Base-by-base conservation (phyloP, 2,329 filamentous ascomycete species). In the Exophiala sp. region DNA sequence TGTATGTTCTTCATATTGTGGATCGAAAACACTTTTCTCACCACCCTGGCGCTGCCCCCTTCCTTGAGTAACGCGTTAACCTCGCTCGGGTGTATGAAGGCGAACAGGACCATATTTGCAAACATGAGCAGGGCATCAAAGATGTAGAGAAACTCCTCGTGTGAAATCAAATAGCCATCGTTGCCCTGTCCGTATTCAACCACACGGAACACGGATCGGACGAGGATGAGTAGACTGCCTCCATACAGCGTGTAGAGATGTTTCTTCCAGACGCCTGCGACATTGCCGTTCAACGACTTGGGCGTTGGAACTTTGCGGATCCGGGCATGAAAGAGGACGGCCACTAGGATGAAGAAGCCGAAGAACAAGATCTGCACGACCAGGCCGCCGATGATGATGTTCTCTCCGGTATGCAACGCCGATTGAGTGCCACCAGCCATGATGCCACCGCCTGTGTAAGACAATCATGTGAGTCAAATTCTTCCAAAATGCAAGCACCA, bases 351-450 rank as follows among this genome's bases (percentile, higher is more conserved):
- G 61, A 85, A 84, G 33, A 75, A 65, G 5, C 65, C 50, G 14
- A 81, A 71, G 29, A 84, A 76, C 11, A 74, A 68, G 21, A 84
- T 66, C 62, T 85, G 83, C 9, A 85, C 58, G 12, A 63, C 66
- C 24, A 71, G 65, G 5, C 69, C 69, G 9, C 56, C 68, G 62
- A 69, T 66, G 44, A 65, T 81, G 53, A 79, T 74, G 60, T 79
- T 70, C 3, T 75, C 75, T 1, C 65, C 57, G 55, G 66, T 65
- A 10, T 45, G 41, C 1, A 65, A 60, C 11, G 62, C 59, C 0
- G 62, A 59, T 3, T 62, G 50, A 3, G 60, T 35, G 9, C 12
- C 12, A 33, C 40, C n/a, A 20, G 54, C 34, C 50, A 53, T 57
- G 34, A 57, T 48, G 5, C 54, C 50, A 7, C 54, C 54, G n/a